Conservation (phyloP, 768 basidiomycete genomes). For the Phylloporus scabripes region DNA sequence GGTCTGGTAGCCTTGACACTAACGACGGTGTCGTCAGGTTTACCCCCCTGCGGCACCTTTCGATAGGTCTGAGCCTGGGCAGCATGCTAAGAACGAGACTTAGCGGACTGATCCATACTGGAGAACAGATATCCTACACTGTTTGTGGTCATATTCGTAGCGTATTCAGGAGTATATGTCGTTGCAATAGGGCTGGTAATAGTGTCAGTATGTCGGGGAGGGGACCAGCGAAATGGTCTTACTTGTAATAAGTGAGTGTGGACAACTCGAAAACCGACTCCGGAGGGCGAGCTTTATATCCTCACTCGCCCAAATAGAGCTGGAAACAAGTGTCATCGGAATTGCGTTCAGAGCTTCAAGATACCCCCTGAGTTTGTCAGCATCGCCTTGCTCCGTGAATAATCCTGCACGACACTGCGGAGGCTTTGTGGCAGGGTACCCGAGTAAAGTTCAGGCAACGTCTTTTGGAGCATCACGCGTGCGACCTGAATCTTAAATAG, state of each 20-base stretch:
- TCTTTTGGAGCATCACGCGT: not conserved
- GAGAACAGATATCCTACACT: not conserved
- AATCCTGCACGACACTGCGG: not conserved
- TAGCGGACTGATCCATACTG: not conserved
- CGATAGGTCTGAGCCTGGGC: not conserved
- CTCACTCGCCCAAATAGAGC: not conserved
- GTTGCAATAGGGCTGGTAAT: not conserved
- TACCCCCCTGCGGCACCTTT: conserved; percentile 6
- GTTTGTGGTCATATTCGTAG: conserved; percentile 3
- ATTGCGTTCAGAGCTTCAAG: not conserved
- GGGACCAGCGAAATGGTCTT: not conserved
- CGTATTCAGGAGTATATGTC: not conserved
- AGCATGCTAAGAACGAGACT: conserved; percentile 5
- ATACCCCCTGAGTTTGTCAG: not conserved
- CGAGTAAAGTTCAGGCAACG: not conserved
- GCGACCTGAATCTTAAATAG: not conserved
- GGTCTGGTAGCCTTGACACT: conserved; percentile 6
- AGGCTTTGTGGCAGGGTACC: not conserved
- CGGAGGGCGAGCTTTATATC: conserved; percentile 1
- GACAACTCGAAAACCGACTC: not conserved
- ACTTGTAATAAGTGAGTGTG: not conserved
- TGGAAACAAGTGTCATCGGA: not conserved
- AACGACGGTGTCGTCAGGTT: not conserved
- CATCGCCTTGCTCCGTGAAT: not conserved
- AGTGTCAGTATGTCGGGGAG: not conserved